Conservation (phyloP, 73 alveolate genomes). For the Tetrahymena malaccensis region DNA sequence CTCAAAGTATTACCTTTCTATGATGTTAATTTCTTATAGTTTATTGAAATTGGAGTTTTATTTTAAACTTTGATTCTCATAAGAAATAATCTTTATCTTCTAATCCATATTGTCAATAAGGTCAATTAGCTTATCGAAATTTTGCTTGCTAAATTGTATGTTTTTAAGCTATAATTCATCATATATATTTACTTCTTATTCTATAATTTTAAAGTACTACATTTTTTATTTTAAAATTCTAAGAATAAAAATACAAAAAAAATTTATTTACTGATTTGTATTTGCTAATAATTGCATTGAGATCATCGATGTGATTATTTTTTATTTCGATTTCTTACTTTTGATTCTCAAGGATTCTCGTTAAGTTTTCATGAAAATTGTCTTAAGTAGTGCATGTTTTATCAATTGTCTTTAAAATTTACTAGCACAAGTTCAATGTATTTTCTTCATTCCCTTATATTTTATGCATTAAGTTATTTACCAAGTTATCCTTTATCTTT, state of each 20-base stretch:
- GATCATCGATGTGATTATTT: not conserved
- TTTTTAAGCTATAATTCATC: not conserved
- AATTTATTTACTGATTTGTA: not conserved
- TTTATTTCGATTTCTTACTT: not conserved
- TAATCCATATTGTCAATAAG: not conserved
- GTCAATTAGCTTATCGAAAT: not conserved
- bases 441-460: not conserved
- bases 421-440: not conserved
- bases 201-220: not conserved
- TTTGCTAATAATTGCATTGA: not conserved
- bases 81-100: not conserved
- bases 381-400: not conserved
- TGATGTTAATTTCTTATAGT: not conserved
- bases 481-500: not conserved
- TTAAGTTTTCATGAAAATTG: not conserved
- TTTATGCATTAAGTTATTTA: not conserved
- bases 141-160: not conserved
- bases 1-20: not conserved
- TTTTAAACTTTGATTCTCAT: not conserved
- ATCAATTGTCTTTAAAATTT: not conserved
- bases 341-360: not conserved
- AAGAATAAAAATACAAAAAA: not conserved
- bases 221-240: not conserved
- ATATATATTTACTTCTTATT: not conserved
- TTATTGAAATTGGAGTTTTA: not conserved